Evolutionary conservation across 2,329 filamentous ascomycete genomes (phyloP).

Genomic region (Ceratocystis huliohia): DNA sequence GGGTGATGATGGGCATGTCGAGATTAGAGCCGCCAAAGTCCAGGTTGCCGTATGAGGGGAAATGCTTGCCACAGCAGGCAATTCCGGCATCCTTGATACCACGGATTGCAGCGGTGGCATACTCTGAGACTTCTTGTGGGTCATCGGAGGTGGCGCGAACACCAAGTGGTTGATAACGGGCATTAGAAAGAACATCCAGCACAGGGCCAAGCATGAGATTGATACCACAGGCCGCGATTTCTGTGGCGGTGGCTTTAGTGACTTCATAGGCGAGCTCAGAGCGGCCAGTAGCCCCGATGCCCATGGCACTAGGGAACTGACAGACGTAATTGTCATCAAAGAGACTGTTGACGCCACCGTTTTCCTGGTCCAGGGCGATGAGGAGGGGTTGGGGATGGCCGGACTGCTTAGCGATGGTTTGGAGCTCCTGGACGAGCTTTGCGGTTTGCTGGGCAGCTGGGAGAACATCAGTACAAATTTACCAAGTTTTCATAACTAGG

Average conservation of each 20-base stretch:
- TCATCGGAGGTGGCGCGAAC: constrained; percentile 86
- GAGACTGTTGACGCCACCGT: constrained; percentile 92
- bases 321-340: constrained; percentile 93
- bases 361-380: constrained; percentile 91
- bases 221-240: constrained; percentile 83
- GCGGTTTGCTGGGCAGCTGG: constrained; percentile 84
- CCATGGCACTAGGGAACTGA: constrained; percentile 96
- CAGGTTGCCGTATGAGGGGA: constrained; percentile 88
- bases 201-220: constrained; percentile 93
- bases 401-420: constrained; percentile 80
- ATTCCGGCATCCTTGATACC: constrained; percentile 86
- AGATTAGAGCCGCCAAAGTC: constrained; percentile 84
- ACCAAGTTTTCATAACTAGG: constrained; percentile 7
- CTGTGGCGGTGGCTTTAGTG: constrained; percentile 83
- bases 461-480: not conserved
- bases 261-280: constrained; percentile 77
- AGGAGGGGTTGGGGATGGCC: constrained; percentile 80
- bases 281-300: constrained; percentile 80
- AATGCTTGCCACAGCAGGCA: constrained; percentile 87
- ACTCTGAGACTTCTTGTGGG: constrained; percentile 86
- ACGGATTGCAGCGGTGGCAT: constrained; percentile 78
- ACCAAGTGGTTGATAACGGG: constrained; percentile 77
- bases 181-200: constrained; percentile 86
- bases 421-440: constrained; percentile 74
- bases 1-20: constrained; percentile 90